Conservation (phyloP, 495 filamentous ascomycete species). For the Xylaria cubensis region DNA sequence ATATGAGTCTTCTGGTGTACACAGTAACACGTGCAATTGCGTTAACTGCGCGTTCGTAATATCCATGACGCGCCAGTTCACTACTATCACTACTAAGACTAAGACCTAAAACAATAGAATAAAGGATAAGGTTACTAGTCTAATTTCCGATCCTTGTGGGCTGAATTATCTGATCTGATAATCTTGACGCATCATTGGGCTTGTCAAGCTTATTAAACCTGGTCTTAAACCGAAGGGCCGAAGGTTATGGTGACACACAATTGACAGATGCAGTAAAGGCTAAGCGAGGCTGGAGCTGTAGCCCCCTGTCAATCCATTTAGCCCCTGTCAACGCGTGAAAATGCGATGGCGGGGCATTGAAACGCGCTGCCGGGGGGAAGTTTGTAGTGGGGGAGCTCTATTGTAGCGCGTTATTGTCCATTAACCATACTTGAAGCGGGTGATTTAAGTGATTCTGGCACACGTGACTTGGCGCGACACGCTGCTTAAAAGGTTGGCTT, state of each 20-base stretch:
- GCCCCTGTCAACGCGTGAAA: slow-evolving; percentile 33
- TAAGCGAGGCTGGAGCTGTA: slow-evolving; percentile 9
- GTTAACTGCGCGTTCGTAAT: not conserved
- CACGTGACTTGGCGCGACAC: slow-evolving; percentile 42
- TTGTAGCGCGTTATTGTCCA: slow-evolving; percentile 26
- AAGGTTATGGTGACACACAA: slow-evolving; percentile 6
- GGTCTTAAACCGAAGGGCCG: slow-evolving; percentile 15
- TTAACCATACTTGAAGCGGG: slow-evolving; percentile 11
- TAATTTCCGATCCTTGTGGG: slow-evolving; percentile 10
- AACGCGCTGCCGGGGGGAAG: slow-evolving; percentile 18
- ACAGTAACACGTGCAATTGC: not conserved
- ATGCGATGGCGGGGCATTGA: slow-evolving; percentile 33
- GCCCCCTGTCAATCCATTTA: not conserved
- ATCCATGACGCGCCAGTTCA: not conserved
- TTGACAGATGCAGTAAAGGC: slow-evolving; percentile 11
- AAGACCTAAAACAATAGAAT: not conserved
- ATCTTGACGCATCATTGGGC: not conserved
- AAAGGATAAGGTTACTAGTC: not conserved
- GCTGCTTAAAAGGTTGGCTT: slow-evolving; percentile 38
- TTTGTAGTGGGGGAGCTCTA: slow-evolving; percentile 23
- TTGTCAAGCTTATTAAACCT: not conserved
- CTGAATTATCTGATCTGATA: slow-evolving; percentile 15
- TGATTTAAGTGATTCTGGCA: slow-evolving; percentile 11
- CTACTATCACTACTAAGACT: no score
- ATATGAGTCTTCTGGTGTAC: not conserved